Base-by-base conservation (phyloP, 495 filamentous ascomycete genomes). In the Penicillium steckii region DNA sequence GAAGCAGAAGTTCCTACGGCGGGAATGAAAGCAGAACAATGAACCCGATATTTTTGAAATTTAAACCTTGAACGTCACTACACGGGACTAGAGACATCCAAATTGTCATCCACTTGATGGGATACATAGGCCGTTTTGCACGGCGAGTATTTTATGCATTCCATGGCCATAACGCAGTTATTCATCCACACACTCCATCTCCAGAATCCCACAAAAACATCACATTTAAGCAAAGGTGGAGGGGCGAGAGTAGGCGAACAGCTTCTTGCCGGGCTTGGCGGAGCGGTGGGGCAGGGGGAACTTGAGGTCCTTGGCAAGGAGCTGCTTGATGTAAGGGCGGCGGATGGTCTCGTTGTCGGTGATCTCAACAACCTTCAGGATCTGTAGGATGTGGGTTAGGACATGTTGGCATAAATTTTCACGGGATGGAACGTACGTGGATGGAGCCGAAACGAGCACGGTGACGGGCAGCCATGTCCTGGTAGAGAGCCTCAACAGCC, bases 401-500 rank as follows among this genome's bases (percentile, higher is more conserved):
- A 44, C 9, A 6, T 41, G 18, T n/a, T 18, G 7, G 27, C 4
- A n/a, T 13, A 4, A 10, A 19, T 21, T 15, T 13, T 32, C 23
- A 23, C 19, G 7, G 12, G 29, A 3, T 12, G 15, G 10, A 59
- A 79, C 91, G 47, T 89, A 97, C 93, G 84, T 95, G 90, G 72
- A 98, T 88, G 50, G 91, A 96, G 74, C 95, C 85, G 82, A 97
- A 98, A 62, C 94, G 90, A 64, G 94, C 85, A 74, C 94, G 89
- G 82, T 98, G 94, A 68, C 95, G 88, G 72, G 95, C 92, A 67
- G 94, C 89, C 95, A 98, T 97, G 77, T 98, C 94, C 80, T 95
- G 89, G 85, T 98, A 98, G 72, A 98, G 85, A 60, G 91, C 80
- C 78, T 97, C 90, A 56, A 98, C 94, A 56, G 94, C 94, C 55